Percentiles rank a stretch among this genome's conserved stretches.
Evolutionary conservation across 2,329 filamentous ascomycete genomes (phyloP).

Genomic region (Orbilia quercus): DNA sequence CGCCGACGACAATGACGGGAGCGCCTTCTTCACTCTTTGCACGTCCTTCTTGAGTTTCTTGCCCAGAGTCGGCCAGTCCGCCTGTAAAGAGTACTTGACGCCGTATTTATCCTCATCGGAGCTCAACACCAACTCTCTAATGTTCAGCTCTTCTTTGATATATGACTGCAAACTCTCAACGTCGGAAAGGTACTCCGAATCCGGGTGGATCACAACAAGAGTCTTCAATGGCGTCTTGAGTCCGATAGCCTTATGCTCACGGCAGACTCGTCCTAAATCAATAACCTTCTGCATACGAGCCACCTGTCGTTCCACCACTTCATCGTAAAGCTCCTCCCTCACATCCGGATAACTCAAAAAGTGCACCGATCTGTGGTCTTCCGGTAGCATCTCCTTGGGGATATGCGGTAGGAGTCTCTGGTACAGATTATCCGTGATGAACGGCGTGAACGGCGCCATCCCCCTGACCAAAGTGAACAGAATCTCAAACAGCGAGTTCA

Average conservation of each 20-base stretch:
- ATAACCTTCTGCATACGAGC: constrained; percentile 95
- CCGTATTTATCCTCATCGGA: constrained; percentile 90
- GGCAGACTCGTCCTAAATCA: constrained; percentile 84
- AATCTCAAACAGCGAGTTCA: constrained; percentile 95
- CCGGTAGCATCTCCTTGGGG: constrained; percentile 74
- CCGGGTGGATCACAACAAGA: constrained; percentile 86
- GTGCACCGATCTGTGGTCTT: constrained; percentile 87
- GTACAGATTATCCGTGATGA: constrained; percentile 95
- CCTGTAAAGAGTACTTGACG: constrained; percentile 87
- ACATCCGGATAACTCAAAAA: constrained; percentile 92
- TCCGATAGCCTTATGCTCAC: constrained; percentile 84
- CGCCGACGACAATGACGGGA: constrained; percentile 80
- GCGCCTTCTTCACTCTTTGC: constrained; percentile 86
- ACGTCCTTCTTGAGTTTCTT: constrained; percentile 98
- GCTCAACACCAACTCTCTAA: constrained; percentile 84
- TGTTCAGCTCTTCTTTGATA: constrained; percentile 89
- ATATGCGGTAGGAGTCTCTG: constrained; percentile 83
- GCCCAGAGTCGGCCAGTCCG: constrained; percentile 92
- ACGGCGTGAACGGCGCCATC: constrained; percentile 93
- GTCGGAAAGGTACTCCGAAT: constrained; percentile 84
- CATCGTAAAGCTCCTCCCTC: constrained; percentile 86
- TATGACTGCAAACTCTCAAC: constrained; percentile 87
- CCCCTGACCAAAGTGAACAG: constrained; percentile 88
- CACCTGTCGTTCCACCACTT: constrained; percentile 85
- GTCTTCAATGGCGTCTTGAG: constrained; percentile 89